Percentiles rank a stretch among this genome's conserved stretches.
Conservation (phyloP, 1,284 basidiomycete species). For the Hymenochaete sp. region DNA sequence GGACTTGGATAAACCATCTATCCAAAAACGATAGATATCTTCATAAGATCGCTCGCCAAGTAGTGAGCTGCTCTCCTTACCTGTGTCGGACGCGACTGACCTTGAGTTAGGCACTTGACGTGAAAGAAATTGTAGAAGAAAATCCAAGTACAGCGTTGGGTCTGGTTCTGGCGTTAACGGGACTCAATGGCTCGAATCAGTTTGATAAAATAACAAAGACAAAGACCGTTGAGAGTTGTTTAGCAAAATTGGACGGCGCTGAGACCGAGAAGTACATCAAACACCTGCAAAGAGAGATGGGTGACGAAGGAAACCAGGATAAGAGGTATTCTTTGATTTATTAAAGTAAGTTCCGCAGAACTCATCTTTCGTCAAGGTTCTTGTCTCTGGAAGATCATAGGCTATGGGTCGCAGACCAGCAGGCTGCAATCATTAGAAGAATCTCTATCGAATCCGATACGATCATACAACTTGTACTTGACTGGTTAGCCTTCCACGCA, state of each 20-base stretch:
- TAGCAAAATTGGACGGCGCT: slow-evolving; percentile 65
- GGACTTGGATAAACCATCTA: slow-evolving; percentile 93
- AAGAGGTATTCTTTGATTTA: slow-evolving; percentile 32
- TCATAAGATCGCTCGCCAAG: slow-evolving; percentile 79
- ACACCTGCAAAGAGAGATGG: slow-evolving; percentile 59
- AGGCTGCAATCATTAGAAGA: slow-evolving; percentile 73
- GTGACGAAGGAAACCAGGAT: slow-evolving; percentile 40
- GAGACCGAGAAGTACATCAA: slow-evolving; percentile 76
- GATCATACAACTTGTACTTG: slow-evolving; percentile 68
- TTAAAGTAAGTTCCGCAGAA: slow-evolving; percentile 8
- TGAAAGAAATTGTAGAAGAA: slow-evolving; percentile 67
- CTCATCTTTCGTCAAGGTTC: slow-evolving; percentile 17
- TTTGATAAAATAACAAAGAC: slow-evolving; percentile 92
- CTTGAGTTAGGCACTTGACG: slow-evolving; percentile 51
- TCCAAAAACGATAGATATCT: slow-evolving; percentile 81
- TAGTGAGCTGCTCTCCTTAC: slow-evolving; percentile 39
- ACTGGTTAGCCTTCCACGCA: slow-evolving; percentile 80
- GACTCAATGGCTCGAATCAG: slow-evolving; percentile 77
- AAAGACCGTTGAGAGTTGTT: slow-evolving; percentile 84
- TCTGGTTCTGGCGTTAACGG: slow-evolving; percentile 80
- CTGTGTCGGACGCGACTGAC: slow-evolving; percentile 1
- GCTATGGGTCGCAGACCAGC: slow-evolving; percentile 83
- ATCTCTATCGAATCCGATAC: slow-evolving; percentile 70
- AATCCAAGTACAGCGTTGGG: slow-evolving; percentile 80
- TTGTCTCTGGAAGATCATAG: slow-evolving; percentile 44